Percentiles rank a stretch among this genome's conserved stretches.
phyloP scores from a whole-genome alignment of 2,329 filamentous ascomycete genomes.

The Chalaropsis thielavioides region DNA sequence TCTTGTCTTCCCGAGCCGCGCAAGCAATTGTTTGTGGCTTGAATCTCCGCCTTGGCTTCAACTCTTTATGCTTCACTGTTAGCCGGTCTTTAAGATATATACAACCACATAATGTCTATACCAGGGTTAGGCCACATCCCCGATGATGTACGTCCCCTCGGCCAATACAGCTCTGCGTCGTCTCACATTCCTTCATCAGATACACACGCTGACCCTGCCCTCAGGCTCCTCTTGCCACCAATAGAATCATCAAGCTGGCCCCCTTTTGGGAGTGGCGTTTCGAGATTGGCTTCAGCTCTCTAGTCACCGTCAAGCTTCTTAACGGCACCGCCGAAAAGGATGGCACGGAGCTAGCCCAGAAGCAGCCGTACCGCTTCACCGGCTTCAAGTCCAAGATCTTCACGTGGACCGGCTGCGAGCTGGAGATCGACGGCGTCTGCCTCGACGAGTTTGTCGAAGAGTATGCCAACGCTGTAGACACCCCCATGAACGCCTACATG shows the following conservation, averaged over 20 bases:
- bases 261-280: constrained; percentile 67
- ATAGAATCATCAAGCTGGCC: constrained; percentile 38
- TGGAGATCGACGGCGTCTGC: constrained; percentile 57
- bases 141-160: constrained; percentile 34
- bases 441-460: constrained; percentile 44
- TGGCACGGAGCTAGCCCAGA: constrained; percentile 77
- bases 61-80: background rate
- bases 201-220: background rate
- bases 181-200: background rate
- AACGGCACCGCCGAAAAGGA: constrained; percentile 84
- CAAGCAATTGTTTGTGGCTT: no score
- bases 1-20: no score
- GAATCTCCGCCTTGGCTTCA: no score
- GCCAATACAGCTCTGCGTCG: constrained; percentile 19
- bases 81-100: background rate
- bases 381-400: constrained; percentile 77
- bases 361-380: constrained; percentile 65
- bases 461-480: constrained; percentile 56
- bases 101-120: constrained; percentile 45
- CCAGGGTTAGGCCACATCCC: constrained; percentile 57
- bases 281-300: constrained; percentile 42
- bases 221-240: constrained; percentile 22
- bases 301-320: constrained; percentile 44
- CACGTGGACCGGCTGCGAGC: constrained; percentile 78
- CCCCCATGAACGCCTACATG: constrained; percentile 62